phyloP scores from a whole-genome alignment of 176 grass and related monocot genomes.

The Oryza meridionalis region DNA sequence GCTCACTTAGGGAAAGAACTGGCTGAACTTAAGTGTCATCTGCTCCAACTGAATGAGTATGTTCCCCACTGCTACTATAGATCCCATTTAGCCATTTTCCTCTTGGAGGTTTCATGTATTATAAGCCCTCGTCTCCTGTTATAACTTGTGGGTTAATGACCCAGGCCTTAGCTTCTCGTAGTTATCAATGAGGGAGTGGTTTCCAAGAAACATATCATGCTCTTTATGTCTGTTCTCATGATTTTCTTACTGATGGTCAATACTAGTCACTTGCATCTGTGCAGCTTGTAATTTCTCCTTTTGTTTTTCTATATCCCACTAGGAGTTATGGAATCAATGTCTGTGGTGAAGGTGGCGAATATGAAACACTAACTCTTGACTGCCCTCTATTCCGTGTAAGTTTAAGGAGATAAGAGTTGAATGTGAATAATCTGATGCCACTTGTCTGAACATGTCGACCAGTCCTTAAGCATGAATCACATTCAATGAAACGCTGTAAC shows the following conservation, averaged over 20 bases:
- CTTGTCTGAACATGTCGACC: constrained; percentile 23
- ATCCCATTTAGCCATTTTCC: neutral
- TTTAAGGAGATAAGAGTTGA: constrained; percentile 39
- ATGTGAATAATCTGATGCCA: neutral
- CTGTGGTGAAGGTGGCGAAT: constrained; percentile 97
- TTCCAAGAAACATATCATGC: neutral
- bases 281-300: constrained; percentile 38
- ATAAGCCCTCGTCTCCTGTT: neutral
- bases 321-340: constrained; percentile 99
- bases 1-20: constrained; percentile 88
- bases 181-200: neutral
- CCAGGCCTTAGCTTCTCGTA: neutral
- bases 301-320: constrained; percentile 40
- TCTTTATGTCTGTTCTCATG: constrained; percentile 8
- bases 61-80: constrained; percentile 15
- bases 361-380: constrained; percentile 97
- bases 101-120: constrained; percentile 3
- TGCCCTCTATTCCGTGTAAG: constrained; percentile 96
- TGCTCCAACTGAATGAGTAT: constrained; percentile 86
- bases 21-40: constrained; percentile 62
- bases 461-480: neutral
- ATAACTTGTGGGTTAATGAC: neutral
- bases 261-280: constrained; percentile 5
- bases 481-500: neutral
- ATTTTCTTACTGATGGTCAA: constrained; percentile 15